Evolutionary conservation across 2,329 filamentous ascomycete species (phyloP).

Genomic region (Dothistroma septosporum): DNA sequence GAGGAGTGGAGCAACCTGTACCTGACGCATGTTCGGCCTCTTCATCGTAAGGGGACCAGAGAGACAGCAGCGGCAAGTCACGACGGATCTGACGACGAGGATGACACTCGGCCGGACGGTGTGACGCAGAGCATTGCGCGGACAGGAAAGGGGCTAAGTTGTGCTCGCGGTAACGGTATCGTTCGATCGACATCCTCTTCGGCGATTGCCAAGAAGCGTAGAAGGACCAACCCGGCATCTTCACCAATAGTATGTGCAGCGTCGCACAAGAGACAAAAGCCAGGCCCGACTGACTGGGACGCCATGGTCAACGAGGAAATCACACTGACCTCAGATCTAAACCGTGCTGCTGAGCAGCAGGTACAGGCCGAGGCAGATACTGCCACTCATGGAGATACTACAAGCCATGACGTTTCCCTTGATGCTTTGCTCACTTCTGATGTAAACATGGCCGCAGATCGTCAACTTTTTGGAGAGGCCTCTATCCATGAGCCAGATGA

Average conservation of each 20-base stretch:
- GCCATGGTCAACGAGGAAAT: background rate
- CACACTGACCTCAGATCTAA: constrained; percentile 8
- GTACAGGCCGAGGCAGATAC: constrained; percentile 1
- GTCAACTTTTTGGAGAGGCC: constrained; percentile 20
- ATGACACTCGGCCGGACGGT: background rate
- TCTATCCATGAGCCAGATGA: background rate
- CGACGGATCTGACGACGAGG: background rate
- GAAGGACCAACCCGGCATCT: background rate
- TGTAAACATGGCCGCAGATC: constrained; percentile 21
- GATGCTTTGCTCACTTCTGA: constrained; percentile 18
- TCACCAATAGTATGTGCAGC: background rate
- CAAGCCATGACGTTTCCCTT: background rate
- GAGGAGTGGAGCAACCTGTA: constrained; percentile 29
- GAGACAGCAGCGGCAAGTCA: background rate
- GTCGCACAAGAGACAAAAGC: background rate
- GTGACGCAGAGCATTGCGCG: background rate
- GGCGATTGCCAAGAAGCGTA: background rate
- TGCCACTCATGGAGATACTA: background rate
- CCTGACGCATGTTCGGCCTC: constrained; percentile 25
- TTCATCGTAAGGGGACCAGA: constrained; percentile 11
- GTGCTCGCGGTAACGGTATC: background rate
- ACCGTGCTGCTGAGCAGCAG: constrained; percentile 12
- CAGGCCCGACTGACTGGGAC: background rate
- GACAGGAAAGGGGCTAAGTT: background rate
- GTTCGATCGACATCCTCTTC: background rate